Conservation (phyloP, 1,139 yeast species). For the Suhomyces guaymorum region DNA sequence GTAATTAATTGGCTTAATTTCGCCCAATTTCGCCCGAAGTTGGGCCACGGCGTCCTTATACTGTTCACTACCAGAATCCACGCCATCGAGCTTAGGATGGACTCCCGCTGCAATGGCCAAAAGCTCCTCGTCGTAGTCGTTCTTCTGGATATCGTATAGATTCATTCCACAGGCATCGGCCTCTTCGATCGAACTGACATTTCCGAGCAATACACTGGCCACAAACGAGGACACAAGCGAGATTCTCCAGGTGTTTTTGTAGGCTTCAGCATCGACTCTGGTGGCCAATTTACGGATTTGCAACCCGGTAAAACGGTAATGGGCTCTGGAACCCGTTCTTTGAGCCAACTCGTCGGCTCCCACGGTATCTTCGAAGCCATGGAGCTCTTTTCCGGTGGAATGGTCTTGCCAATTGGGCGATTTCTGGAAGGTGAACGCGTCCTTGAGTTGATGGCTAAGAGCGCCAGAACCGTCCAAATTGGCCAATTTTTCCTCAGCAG, state of each 20-base stretch:
- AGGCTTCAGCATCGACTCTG: conserved; percentile 50
- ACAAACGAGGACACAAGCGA: conserved; percentile 79
- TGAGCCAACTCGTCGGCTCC: conserved; percentile 66
- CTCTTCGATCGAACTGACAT: conserved; percentile 65
- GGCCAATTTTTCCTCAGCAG: conserved; percentile 44
- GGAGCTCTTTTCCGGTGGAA: conserved; percentile 72
- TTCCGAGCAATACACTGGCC: conserved; percentile 69
- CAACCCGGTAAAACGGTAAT: conserved; percentile 86
- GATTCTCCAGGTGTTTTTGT: conserved; percentile 59
- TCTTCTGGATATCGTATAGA: conserved; percentile 63
- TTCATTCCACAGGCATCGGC: conserved; percentile 95
- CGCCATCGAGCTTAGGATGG: conserved; percentile 39
- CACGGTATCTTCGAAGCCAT: conserved; percentile 57
- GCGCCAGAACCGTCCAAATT: conserved; percentile 23
- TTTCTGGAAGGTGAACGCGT: conserved; percentile 59
- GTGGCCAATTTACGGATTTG: conserved; percentile 77
- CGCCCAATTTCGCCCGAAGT: conserved; percentile 52
- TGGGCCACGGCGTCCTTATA: conserved; percentile 34
- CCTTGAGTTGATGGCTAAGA: conserved; percentile 47
- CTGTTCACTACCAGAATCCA: conserved; percentile 21
- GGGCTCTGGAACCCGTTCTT: conserved; percentile 84
- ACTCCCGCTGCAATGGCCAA: conserved; percentile 53
- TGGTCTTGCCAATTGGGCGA: conserved; percentile 97
- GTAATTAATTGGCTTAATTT: conserved; percentile 49
- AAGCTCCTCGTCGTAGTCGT: conserved; percentile 55